Base-by-base conservation (phyloP, 371 early-diverging fungal genomes). In the Mortierella sp. region DNA sequence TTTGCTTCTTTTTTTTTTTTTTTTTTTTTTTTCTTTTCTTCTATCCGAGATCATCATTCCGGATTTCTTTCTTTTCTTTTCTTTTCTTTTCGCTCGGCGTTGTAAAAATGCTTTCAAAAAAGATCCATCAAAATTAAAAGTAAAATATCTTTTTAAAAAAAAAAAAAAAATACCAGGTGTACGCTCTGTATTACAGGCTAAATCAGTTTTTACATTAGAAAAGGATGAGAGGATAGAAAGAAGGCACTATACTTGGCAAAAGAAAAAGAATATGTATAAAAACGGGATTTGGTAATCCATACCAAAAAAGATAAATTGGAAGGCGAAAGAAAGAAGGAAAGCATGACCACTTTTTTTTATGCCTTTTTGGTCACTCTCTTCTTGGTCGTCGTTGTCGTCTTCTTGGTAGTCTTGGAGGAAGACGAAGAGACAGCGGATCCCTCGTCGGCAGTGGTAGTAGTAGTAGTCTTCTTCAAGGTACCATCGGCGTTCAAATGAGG, bases 401-500 rank as follows among this genome's bases (percentile, higher is more conserved):
- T 55, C 69, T 74, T 74, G 46, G 37, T 53, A 44, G 62, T 48
- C 44, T 60, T 66, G 62, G 56, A 23, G n/a, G 50, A 26, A 21
- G 45, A 64, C n/a, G n/a, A n/a, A n/a, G n/a, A n/a, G n/a, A n/a
- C n/a, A n/a, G n/a, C n/a, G n/a, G n/a, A n/a, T n/a, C n/a, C n/a
- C n/a, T n/a, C n/a, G n/a, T n/a, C n/a, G n/a, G n/a, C n/a, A 28
- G 23, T 65, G 44, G 26, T 61, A 25, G 48, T n/a, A 15, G 60
- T 14, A 5, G 60, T 6, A 0, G 48, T 25, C 0, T 16, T n/a
- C 37, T 75, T 75, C 48, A 63, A 43, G 23, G 76, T 67, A 25
- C 76, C 76, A 25, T 75, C 76, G 23, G 66, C n/a, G 62, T 75
- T 75, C 68, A 75, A 46, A 68, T 75, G 76, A 37, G 71, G n/a